A percentile compares a stretch with the other conserved stretches of the same genome.
Conservation (phyloP, 2,329 filamentous ascomycete species). For the Aspergillus sp. region DNA sequence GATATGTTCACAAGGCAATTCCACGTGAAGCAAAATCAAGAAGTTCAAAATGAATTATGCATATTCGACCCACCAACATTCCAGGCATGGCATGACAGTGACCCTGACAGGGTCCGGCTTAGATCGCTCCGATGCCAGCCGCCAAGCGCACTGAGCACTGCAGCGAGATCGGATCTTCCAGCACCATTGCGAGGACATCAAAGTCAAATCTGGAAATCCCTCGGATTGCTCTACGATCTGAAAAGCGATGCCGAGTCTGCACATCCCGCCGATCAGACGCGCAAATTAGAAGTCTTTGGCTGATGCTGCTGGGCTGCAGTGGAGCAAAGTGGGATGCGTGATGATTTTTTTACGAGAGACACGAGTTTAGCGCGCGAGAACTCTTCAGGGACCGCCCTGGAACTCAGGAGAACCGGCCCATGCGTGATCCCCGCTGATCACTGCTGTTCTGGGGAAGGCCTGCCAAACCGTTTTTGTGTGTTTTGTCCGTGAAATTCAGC, state of each 20-base stretch:
- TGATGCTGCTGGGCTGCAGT: background rate
- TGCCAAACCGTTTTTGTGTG: background rate
- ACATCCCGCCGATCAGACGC: background rate
- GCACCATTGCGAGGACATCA: background rate
- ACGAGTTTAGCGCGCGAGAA: conserved; percentile 7
- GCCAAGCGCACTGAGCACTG: no score
- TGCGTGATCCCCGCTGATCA: background rate
- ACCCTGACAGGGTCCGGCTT: no score
- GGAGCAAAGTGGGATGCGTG: background rate
- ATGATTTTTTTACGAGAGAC: conserved; percentile 1
- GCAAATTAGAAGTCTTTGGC: background rate
- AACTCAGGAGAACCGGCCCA: background rate
- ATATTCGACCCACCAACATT: no score
- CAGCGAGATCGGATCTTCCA: background rate
- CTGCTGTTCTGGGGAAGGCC: background rate
- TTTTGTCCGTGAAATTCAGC: background rate
- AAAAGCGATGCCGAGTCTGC: no score
- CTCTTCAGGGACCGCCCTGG: background rate
- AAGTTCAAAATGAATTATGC: no score
- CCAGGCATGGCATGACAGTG: no score
- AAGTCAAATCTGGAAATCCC: background rate
- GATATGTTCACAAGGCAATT: no score
- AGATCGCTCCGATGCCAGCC: no score
- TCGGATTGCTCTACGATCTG: background rate
- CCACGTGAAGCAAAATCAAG: no score